Evolutionary conservation across 371 early-diverging fungal species (phyloP).

Genomic region (Capniomyces stellatus): DNA sequence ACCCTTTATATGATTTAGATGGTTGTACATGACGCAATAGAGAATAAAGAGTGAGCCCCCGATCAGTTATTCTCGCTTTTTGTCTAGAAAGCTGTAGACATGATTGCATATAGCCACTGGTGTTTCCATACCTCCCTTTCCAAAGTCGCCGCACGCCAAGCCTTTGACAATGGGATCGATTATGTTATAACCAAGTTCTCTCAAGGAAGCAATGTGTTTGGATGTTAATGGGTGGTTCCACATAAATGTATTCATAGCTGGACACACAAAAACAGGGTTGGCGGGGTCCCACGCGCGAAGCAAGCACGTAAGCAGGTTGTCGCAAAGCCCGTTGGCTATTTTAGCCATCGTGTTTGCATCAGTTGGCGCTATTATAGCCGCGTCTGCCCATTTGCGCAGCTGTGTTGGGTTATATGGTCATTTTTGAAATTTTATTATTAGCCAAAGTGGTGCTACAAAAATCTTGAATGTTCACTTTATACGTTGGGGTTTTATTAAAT

Average conservation of each 20-base stretch:
- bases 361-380: slow-evolving; percentile 72
- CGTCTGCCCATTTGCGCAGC: slow-evolving; percentile 91
- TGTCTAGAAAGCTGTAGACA: too few species aligned
- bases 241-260: slow-evolving; percentile 97
- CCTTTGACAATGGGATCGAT: slow-evolving; percentile 66
- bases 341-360: slow-evolving; percentile 93
- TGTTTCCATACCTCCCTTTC: slow-evolving; percentile 33
- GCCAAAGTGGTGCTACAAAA: background rate
- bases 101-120: slow-evolving; percentile 10
- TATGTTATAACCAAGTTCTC: slow-evolving; percentile 35
- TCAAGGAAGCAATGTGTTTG: slow-evolving; percentile 33
- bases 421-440: background rate
- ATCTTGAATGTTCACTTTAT: too few species aligned
- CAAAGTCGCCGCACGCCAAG: slow-evolving; percentile 84
- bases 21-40: too few species aligned
- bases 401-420: background rate
- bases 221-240: slow-evolving; percentile 83
- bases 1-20: too few species aligned
- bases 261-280: slow-evolving; percentile 57
- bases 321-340: slow-evolving; percentile 77
- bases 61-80: too few species aligned
- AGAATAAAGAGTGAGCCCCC: too few species aligned
- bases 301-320: slow-evolving; percentile 85
- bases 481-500: background rate
- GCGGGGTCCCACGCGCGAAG: slow-evolving; percentile 74